phyloP scores from a whole-genome alignment of 2,329 filamentous ascomycete species.

The Gnomoniopsis smithogilvyi region DNA sequence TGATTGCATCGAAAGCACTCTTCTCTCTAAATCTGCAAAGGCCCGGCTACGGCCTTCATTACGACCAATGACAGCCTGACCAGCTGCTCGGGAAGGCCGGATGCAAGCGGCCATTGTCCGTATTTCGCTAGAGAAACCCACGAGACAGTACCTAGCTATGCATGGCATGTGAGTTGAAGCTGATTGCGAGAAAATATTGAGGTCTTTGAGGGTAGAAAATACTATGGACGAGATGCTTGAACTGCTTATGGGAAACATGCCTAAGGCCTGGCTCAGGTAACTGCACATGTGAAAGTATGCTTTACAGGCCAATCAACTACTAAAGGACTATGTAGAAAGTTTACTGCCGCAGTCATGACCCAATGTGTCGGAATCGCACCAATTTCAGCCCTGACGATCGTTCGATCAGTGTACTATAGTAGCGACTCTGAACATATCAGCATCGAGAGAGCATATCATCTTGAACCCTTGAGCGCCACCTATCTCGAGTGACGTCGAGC shows the following conservation, averaged over 20 bases:
- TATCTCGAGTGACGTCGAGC: constrained; percentile 4
- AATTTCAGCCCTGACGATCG: background rate
- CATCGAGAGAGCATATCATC: background rate
- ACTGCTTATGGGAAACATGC: too few species aligned
- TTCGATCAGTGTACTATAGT: background rate
- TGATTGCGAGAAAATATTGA: too few species aligned
- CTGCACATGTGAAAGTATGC: too few species aligned
- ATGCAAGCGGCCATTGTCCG: too few species aligned
- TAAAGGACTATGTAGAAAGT: background rate
- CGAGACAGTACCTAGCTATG: background rate
- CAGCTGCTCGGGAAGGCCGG: too few species aligned
- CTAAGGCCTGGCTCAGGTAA: too few species aligned
- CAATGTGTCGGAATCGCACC: background rate
- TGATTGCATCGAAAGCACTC: background rate
- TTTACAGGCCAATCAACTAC: too few species aligned
- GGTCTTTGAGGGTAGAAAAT: background rate
- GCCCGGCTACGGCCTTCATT: too few species aligned
- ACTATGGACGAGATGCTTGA: background rate
- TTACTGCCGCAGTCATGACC: background rate
- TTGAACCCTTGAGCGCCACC: background rate
- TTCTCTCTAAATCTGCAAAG: too few species aligned
- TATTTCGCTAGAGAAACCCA: background rate
- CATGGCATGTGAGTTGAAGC: background rate
- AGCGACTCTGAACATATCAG: background rate
- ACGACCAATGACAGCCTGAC: too few species aligned